These are phyloP conservation scores for Pilatotrama ljubarskyi DNA, from an alignment of 768 basidiomycete species.

Conservation along the genomic window DNA sequence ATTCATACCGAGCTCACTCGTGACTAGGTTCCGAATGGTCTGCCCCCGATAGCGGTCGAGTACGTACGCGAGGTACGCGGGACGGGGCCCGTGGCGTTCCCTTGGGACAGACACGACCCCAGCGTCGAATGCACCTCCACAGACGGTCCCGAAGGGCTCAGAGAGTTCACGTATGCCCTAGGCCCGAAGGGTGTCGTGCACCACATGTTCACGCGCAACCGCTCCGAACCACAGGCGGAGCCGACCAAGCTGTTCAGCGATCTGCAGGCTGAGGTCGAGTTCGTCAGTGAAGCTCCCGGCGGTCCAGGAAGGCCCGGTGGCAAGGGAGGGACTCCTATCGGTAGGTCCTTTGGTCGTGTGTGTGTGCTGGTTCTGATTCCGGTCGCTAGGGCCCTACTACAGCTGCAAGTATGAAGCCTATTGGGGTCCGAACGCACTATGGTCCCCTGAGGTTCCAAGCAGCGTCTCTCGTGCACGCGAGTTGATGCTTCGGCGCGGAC, in stretches of 20 bases:
- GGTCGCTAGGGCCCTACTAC: slow-evolving; percentile 8
- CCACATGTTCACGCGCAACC: slow-evolving; percentile 22
- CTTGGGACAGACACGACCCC: slow-evolving; percentile 13
- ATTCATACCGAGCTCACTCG: background rate
- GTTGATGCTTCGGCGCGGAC: slow-evolving; percentile 6
- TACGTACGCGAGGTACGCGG: slow-evolving; percentile 11
- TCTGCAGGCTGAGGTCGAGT: slow-evolving; percentile 15
- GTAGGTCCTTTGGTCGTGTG: background rate
- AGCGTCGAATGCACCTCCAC: background rate
- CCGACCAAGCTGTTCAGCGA: slow-evolving; percentile 7
- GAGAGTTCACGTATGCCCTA: slow-evolving; percentile 4
- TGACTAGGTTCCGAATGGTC: slow-evolving; percentile 4
- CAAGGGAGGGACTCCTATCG: background rate
- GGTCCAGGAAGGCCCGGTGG: background rate
- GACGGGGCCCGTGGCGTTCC: slow-evolving; percentile 11
- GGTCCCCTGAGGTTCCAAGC: background rate
- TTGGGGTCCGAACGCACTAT: background rate
- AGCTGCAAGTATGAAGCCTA: background rate
- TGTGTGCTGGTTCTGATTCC: background rate
- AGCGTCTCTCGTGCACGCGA: slow-evolving; percentile 4
- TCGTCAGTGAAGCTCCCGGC: background rate
- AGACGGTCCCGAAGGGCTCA: slow-evolving; percentile 1
- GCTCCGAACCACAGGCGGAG: background rate
- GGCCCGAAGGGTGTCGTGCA: background rate
- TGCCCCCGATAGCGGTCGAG: slow-evolving; percentile 13